Conservation (phyloP, 441 rosid genomes). For the Erodium moschatum region DNA sequence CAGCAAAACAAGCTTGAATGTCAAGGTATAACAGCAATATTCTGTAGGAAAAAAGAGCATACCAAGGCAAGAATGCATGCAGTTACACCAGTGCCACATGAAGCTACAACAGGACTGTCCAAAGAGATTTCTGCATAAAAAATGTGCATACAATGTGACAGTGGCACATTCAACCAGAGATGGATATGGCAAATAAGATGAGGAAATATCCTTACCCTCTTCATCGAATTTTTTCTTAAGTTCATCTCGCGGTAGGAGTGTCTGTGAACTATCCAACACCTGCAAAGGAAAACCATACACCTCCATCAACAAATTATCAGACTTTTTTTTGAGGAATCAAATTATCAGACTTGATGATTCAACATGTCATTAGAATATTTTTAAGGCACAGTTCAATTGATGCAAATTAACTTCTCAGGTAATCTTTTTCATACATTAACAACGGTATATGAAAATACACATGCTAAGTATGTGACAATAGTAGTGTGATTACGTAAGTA, state of each 20-base stretch:
- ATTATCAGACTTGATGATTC: neutral
- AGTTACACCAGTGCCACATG: conserved; percentile 6
- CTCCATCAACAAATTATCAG: neutral
- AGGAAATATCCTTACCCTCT: neutral
- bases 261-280: conserved; percentile 1
- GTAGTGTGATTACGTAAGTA: neutral
- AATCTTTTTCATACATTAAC: no score
- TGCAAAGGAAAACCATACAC: neutral
- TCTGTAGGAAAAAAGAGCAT: neutral
- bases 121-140: neutral
- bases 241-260: neutral
- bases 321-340: no score
- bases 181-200: neutral
- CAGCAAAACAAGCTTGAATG: neutral
- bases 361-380: neutral
- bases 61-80: conserved; percentile 10
- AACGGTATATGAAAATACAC: neutral
- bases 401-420: no score
- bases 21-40: no score
- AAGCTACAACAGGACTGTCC: conserved; percentile 12
- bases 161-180: neutral
- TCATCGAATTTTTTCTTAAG: conserved; percentile 6
- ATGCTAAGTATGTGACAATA: neutral
- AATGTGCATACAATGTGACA: neutral
- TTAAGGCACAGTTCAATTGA: neutral